Conservation (phyloP, 139 green algal species). For the Bryopsis sp. region DNA sequence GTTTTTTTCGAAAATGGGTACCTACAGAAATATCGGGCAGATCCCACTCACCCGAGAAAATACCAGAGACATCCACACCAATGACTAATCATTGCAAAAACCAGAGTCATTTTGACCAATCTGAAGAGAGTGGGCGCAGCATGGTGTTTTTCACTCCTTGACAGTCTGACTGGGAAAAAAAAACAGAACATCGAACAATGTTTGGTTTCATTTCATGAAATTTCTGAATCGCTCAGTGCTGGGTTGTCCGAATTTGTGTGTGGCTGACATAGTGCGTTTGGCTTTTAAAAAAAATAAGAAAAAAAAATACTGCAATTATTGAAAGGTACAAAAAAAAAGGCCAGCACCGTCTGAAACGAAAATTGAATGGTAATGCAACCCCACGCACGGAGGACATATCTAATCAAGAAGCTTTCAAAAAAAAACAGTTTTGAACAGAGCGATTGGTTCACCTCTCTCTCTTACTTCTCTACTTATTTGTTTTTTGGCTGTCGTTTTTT, state of each 20-base stretch:
- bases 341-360: no score
- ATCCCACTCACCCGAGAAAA: slow-evolving; percentile 7
- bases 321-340: no score
- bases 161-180: not conserved
- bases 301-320: not conserved
- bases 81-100: slow-evolving; percentile 7
- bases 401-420: no score
- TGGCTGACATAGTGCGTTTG: not conserved
- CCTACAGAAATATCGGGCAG: no score
- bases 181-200: not conserved
- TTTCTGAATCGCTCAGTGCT: not conserved
- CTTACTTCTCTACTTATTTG: no score
- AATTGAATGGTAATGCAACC: no score
- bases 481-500: no score
- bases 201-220: not conserved
- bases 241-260: not conserved
- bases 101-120: slow-evolving; percentile 11
- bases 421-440: no score
- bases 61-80: slow-evolving; percentile 23
- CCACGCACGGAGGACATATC: no score
- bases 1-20: no score
- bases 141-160: not conserved
- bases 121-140: not conserved
- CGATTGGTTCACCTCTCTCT: no score
- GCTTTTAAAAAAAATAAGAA: slow-evolving; percentile 7